phyloP scores from a whole-genome alignment of 352 stramenopile species.

The Phytophthora cryptogea region DNA sequence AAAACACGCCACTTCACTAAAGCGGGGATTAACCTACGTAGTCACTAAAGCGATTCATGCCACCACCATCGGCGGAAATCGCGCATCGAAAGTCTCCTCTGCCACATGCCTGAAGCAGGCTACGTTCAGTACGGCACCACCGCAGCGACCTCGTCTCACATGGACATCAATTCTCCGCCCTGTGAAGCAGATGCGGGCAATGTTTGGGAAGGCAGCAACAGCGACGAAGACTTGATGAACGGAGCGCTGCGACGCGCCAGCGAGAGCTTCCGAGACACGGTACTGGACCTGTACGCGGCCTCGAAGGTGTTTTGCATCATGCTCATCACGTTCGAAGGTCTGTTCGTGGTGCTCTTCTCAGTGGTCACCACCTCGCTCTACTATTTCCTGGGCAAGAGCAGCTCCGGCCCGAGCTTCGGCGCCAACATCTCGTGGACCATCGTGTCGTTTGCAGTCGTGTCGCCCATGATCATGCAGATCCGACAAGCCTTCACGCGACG shows the following conservation, averaged over 20 bases:
- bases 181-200: conserved; percentile 5
- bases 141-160: not conserved
- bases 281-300: conserved; percentile 80
- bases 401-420: conserved; percentile 48
- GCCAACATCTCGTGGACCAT: conserved; percentile 89
- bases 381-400: conserved; percentile 60
- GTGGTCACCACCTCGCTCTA: conserved; percentile 68
- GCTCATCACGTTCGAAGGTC: conserved; percentile 76
- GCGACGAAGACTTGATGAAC: conserved; percentile 17
- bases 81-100: not conserved
- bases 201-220: not conserved
- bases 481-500: conserved; percentile 76
- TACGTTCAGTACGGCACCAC: conserved; percentile 28
- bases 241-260: conserved; percentile 34
- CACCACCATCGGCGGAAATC: conserved; percentile 4
- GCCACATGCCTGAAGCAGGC: conserved; percentile 9
- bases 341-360: conserved; percentile 72
- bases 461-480: conserved; percentile 91
- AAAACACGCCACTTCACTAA: not conserved
- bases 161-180: conserved; percentile 1
- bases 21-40: not conserved
- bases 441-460: conserved; percentile 80
- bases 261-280: conserved; percentile 59
- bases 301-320: conserved; percentile 78
- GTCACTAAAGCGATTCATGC: not conserved